Base-by-base conservation (phyloP, 2,329 filamentous ascomycete genomes). In the Sporothrix phasma region DNA sequence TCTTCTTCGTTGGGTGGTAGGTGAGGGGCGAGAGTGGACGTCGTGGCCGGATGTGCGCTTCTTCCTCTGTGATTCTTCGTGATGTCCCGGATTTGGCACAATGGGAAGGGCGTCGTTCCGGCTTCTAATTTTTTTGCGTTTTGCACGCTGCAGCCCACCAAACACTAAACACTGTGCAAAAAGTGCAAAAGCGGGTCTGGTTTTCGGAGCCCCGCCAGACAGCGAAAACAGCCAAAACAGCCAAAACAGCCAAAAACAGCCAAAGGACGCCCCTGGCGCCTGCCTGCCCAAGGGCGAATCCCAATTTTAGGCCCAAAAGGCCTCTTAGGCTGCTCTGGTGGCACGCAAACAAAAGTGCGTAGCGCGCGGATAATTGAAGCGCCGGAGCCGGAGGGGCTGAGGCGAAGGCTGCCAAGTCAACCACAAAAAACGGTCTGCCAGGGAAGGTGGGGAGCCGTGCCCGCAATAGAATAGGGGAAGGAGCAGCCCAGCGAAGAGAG, bases 181-280 rank as follows among this genome's bases (percentile, higher is more conserved):
- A 58, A 64, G 65, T 47, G 65, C 59, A 66, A 62, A 59, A 59
- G 65, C 65, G 65, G 65, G 63, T 58, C 65, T 43, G 31, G 59
- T 64, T 53, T 53, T 53, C 46, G 34, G 62, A 45, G 61, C 62
- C 62, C 62, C 62, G 51, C 62, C 29, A 34, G 39, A 13, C 10
- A 19, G 7, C 45, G 8, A 47, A 24, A 22, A 19, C 3, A n/a
- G n/a, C n/a, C n/a, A n/a, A n/a, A n/a, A n/a, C n/a, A n/a, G n/a
- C n/a, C n/a, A n/a, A n/a, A n/a, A n/a, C n/a, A n/a, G 19, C 17
- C n/a, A 11, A 2, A 24, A 46, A 26, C 10, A 22, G n/a, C 3
- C 45, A 6, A 37, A 10, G 13, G 34, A 37, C 34, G n/a, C 19
- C 51, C 51, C 51, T 56, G 51, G 31, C 51, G 17, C 31, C 51